These are phyloP conservation scores for Cercospora sojina DNA, from an alignment of 2,329 filamentous ascomycete genomes.

Conservation along the genomic window DNA sequence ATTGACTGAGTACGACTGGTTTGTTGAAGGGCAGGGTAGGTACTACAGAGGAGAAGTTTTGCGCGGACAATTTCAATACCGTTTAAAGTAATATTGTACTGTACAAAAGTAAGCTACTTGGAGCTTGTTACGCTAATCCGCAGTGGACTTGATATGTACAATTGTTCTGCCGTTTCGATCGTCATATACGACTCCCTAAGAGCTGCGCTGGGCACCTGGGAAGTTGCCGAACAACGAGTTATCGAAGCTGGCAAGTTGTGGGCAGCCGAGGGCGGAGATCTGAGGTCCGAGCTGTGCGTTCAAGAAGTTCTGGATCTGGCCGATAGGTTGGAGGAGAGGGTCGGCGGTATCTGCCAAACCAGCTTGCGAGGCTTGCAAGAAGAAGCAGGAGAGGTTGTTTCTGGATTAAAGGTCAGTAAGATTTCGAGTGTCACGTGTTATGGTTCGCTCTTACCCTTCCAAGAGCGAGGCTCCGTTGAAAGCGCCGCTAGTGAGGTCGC, in stretches of 20 bases:
- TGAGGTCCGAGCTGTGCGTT: conserved; percentile 20
- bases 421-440: background rate
- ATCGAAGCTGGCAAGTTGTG: conserved; percentile 20
- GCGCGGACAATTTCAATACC: background rate
- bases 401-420: background rate
- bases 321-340: conserved; percentile 12
- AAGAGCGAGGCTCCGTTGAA: conserved; percentile 22
- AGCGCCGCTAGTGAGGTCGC: conserved; percentile 40
- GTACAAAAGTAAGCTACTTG: background rate
- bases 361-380: conserved; percentile 31
- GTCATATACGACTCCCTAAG: background rate
- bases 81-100: background rate
- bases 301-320: conserved; percentile 15
- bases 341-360: conserved; percentile 31
- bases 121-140: background rate
- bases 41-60: too few species aligned
- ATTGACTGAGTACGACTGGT: too few species aligned
- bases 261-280: conserved; percentile 15
- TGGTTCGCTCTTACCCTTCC: conserved; percentile 16
- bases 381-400: conserved; percentile 41
- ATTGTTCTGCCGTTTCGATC: background rate
- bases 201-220: conserved; percentile 10
- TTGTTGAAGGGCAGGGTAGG: too few species aligned
- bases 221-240: conserved; percentile 21
- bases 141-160: background rate